Conservation (phyloP, 139 green algal species). For the Micractinium conductrix region DNA sequence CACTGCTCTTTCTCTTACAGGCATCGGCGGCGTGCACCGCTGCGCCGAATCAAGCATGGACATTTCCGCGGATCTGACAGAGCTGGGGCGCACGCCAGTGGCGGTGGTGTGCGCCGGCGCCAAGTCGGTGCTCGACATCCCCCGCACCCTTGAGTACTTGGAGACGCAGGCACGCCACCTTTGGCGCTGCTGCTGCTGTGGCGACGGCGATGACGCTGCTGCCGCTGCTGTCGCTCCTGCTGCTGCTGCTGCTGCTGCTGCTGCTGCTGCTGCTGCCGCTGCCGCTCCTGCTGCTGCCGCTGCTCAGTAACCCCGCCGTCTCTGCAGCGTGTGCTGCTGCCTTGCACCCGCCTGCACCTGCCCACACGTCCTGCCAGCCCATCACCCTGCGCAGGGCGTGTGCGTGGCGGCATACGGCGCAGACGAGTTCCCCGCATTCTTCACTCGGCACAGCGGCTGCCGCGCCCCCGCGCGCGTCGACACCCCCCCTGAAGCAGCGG, state of each 20-base stretch:
- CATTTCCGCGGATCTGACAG: constrained; percentile 89
- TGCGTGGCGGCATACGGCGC: constrained; percentile 80
- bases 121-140: constrained; percentile 96
- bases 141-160: constrained; percentile 93
- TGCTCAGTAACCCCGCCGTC: too few species aligned
- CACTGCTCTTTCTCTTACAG: too few species aligned
- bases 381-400: constrained; percentile 89
- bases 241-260: too few species aligned
- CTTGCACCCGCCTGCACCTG: too few species aligned
- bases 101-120: constrained; percentile 93
- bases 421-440: constrained; percentile 98
- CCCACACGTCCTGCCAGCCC: too few species aligned
- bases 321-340: too few species aligned
- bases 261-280: too few species aligned
- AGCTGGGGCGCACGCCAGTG: constrained; percentile 90
- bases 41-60: constrained; percentile 88
- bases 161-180: constrained; percentile 84
- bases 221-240: too few species aligned
- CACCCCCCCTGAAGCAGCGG: constrained; percentile 64
- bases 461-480: constrained; percentile 65
- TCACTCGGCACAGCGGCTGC: constrained; percentile 81
- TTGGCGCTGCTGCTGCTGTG: too few species aligned
- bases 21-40: constrained; percentile 85
- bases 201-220: too few species aligned
- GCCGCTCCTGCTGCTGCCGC: too few species aligned